These are phyloP conservation scores for Thalassia testudinum DNA, from an alignment of 116 monocot species.

Conservation along the genomic window DNA sequence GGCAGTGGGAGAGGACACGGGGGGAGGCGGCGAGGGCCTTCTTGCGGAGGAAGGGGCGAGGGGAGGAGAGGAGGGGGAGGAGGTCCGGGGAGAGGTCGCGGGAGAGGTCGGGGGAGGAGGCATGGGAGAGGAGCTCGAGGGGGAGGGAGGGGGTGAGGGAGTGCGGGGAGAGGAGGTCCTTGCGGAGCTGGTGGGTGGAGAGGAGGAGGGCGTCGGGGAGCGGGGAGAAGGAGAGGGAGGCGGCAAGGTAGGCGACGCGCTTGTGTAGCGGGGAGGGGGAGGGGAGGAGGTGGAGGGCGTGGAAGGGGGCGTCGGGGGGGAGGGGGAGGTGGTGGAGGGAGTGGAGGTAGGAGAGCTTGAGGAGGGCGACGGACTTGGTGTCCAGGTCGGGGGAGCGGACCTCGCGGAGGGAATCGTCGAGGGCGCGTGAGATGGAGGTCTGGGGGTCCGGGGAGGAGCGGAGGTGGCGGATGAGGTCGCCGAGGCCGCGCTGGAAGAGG, in stretches of 20 bases:
- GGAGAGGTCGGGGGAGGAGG: slow-evolving; percentile 20
- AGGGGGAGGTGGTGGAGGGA: slow-evolving; percentile 49
- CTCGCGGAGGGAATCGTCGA: slow-evolving; percentile 69
- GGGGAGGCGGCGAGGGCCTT: slow-evolving; percentile 33
- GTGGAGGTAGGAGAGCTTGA: slow-evolving; percentile 79
- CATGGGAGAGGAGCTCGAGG: slow-evolving; percentile 24
- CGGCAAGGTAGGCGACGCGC: slow-evolving; percentile 43
- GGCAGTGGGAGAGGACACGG: slow-evolving; percentile 22
- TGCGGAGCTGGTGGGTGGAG: slow-evolving; percentile 70
- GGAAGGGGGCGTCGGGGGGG: slow-evolving; percentile 57
- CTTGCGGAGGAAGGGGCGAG: slow-evolving; percentile 11
- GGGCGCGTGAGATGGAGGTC: slow-evolving; percentile 22
- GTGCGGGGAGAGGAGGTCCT: slow-evolving; percentile 42
- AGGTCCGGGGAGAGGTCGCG: slow-evolving; percentile 17
- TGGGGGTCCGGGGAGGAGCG: slow-evolving; percentile 19
- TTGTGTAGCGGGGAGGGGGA: slow-evolving; percentile 25
- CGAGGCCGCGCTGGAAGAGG: slow-evolving; percentile 55
- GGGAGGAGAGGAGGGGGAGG: slow-evolving; percentile 9
- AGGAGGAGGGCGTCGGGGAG: slow-evolving; percentile 58
- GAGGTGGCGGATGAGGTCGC: slow-evolving; percentile 45
- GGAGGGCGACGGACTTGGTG: slow-evolving; percentile 60
- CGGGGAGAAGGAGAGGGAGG: slow-evolving; percentile 54
- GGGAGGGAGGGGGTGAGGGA: slow-evolving; percentile 24
- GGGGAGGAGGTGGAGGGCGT: slow-evolving; percentile 67
- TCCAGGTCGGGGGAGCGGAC: slow-evolving; percentile 47